These are phyloP conservation scores for Dendrobium officinale DNA, from an alignment of 106 monocot species.

Conservation along the genomic window DNA sequence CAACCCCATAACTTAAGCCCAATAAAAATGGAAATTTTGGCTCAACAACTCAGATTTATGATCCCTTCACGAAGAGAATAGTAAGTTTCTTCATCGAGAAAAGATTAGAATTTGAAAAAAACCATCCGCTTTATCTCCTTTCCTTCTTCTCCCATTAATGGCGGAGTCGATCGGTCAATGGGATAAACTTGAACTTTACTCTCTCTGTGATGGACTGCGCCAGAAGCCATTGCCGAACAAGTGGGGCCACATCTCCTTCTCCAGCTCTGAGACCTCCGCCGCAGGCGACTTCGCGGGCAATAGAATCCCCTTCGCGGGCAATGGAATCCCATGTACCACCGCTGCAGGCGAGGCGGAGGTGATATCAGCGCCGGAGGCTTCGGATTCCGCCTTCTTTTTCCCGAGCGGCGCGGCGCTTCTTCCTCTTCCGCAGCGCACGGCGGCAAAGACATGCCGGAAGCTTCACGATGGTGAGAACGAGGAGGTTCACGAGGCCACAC, in stretches of 20 bases:
- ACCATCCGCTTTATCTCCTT: neutral
- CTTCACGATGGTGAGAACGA: constrained; percentile 2
- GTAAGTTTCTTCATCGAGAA: neutral
- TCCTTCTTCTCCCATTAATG: neutral
- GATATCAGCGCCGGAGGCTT: neutral
- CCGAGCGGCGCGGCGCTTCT: neutral
- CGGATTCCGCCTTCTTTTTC: neutral
- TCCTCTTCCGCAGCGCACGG: neutral
- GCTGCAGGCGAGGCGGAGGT: neutral
- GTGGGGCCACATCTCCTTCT: constrained; percentile 28
- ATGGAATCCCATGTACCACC: neutral
- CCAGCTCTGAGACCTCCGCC: constrained; percentile 19
- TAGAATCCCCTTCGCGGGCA: neutral
- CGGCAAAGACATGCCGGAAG: neutral
- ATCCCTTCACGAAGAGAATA: neutral
- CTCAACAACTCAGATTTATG: no score
- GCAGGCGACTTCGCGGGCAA: neutral
- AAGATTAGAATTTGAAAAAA: neutral
- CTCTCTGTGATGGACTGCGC: constrained; percentile 31
- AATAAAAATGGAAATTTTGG: no score
- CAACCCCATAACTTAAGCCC: neutral
- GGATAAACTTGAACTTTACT: neutral
- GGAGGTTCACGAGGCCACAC: neutral
- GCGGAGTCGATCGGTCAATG: neutral
- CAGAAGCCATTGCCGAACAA: constrained; percentile 37